Conservation (phyloP, 208 protist species). For the Acanthamoeba castellanii region DNA sequence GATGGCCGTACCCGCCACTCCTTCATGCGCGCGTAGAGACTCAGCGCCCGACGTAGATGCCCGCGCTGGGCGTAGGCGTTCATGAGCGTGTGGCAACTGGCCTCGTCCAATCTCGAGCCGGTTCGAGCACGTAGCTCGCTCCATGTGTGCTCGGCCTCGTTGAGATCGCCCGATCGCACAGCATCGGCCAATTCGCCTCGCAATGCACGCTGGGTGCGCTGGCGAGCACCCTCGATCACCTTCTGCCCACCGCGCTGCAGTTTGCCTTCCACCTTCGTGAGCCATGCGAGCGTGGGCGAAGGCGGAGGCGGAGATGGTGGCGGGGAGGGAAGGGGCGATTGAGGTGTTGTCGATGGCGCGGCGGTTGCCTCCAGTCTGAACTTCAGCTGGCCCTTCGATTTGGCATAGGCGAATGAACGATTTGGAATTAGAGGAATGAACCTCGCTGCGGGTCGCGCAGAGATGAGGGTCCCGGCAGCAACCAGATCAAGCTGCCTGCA, state of each 20-base stretch:
- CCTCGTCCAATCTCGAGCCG: neutral
- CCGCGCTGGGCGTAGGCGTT: constrained; percentile 41
- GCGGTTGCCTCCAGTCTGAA: too few species aligned
- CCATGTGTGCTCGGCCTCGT: constrained; percentile 1
- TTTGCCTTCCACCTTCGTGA: constrained; percentile 41
- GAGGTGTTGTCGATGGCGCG: neutral
- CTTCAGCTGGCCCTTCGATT: too few species aligned
- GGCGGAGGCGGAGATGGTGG: neutral
- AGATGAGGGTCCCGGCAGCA: too few species aligned
- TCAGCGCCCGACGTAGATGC: constrained; percentile 8
- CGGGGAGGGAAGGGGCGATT: neutral
- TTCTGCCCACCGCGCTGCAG: constrained; percentile 2
- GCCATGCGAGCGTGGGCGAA: constrained; percentile 3
- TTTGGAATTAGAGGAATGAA: too few species aligned
- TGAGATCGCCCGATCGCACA: neutral
- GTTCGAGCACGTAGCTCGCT: constrained; percentile 5
- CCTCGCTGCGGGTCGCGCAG: too few species aligned
- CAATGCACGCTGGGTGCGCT: constrained; percentile 11
- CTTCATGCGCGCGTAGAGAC: constrained; percentile 51
- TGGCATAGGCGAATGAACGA: too few species aligned
- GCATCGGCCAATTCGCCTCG: neutral
- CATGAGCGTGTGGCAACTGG: constrained; percentile 11
- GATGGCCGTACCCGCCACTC: constrained; percentile 31
- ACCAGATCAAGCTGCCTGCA: too few species aligned
- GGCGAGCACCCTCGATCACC: neutral